Percentiles rank a stretch among this genome's conserved stretches.
Conservation (phyloP, 1,284 basidiomycete species). For the Trichosporon faecale region DNA sequence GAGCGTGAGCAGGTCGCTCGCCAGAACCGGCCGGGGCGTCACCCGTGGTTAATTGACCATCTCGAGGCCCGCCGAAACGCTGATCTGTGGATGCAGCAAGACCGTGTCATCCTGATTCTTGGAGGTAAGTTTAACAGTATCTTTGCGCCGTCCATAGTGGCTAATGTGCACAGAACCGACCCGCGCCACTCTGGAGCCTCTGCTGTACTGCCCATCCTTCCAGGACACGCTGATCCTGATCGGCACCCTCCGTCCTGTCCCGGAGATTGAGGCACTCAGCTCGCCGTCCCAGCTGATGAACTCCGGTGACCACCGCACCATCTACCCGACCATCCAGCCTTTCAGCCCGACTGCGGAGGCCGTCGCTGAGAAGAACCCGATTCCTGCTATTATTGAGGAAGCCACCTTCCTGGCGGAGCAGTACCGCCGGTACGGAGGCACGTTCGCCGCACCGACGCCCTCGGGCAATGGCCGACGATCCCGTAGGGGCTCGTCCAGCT, state of each 20-base stretch:
- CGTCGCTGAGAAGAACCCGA: conserved; percentile 19
- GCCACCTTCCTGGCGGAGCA: conserved; percentile 31
- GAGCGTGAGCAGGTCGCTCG: conserved; percentile 10
- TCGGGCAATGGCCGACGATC: conserved; percentile 14
- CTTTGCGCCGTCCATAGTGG: not conserved
- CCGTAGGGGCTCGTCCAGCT: conserved; percentile 22
- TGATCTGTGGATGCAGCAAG: conserved; percentile 30
- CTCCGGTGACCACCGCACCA: conserved; percentile 23
- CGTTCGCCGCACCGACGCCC: not conserved
- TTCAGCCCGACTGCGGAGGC: conserved; percentile 24
- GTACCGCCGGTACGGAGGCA: conserved; percentile 18
- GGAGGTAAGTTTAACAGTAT: conserved; percentile 32
- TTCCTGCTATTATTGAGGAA: conserved; percentile 31
- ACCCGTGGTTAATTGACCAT: conserved; percentile 37
- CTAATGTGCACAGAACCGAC: conserved; percentile 28
- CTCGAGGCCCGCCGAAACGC: conserved; percentile 28
- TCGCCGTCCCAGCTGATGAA: conserved; percentile 37
- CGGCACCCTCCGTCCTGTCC: conserved; percentile 28
- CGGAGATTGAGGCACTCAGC: conserved; percentile 37
- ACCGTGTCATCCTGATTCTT: conserved; percentile 36
- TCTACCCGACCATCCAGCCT: conserved; percentile 39
- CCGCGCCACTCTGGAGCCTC: conserved; percentile 31
- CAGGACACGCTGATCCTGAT: conserved; percentile 38
- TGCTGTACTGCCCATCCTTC: conserved; percentile 39
- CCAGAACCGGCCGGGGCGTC: conserved; percentile 16